These are phyloP conservation scores for Phytopythium mirpurense DNA, from an alignment of 352 stramenopile species.

Conservation along the genomic window DNA sequence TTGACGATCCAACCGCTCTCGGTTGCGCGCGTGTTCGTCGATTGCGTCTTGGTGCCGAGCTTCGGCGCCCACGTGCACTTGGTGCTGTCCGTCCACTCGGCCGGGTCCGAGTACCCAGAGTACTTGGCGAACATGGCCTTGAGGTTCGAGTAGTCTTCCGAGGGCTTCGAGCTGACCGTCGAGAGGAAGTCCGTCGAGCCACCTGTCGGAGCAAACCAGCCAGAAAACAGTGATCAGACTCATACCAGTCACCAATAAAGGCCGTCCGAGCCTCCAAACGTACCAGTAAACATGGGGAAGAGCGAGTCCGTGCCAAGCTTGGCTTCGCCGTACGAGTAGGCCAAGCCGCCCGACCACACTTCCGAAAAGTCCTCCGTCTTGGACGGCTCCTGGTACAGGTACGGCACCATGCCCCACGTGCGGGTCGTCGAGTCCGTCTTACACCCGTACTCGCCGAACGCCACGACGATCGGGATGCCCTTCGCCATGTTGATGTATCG, in stretches of 20 bases:
- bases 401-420: conserved; percentile 76
- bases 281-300: conserved; percentile 83
- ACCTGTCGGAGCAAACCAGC: conserved; percentile 15
- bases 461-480: conserved; percentile 77
- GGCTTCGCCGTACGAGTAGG: conserved; percentile 84
- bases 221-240: conserved; percentile 1
- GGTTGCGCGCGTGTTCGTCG: conserved; percentile 48
- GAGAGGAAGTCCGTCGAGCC: conserved; percentile 57
- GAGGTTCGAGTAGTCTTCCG: conserved; percentile 68
- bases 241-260: not conserved
- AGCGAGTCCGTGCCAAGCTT: conserved; percentile 59
- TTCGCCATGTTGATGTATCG: conserved; percentile 65
- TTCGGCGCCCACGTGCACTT: conserved; percentile 64
- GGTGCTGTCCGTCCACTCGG: conserved; percentile 45
- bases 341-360: conserved; percentile 77
- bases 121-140: conserved; percentile 71
- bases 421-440: conserved; percentile 43
- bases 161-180: conserved; percentile 52
- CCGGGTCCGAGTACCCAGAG: conserved; percentile 38
- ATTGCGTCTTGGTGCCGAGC: conserved; percentile 47
- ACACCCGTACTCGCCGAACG: conserved; percentile 80
- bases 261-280: not conserved
- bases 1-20: conserved; percentile 60
- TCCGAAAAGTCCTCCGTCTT: conserved; percentile 66
- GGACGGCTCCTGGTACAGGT: conserved; percentile 65